Base-by-base conservation (phyloP, 352 stramenopile species). In the Pythium utonaiense region DNA sequence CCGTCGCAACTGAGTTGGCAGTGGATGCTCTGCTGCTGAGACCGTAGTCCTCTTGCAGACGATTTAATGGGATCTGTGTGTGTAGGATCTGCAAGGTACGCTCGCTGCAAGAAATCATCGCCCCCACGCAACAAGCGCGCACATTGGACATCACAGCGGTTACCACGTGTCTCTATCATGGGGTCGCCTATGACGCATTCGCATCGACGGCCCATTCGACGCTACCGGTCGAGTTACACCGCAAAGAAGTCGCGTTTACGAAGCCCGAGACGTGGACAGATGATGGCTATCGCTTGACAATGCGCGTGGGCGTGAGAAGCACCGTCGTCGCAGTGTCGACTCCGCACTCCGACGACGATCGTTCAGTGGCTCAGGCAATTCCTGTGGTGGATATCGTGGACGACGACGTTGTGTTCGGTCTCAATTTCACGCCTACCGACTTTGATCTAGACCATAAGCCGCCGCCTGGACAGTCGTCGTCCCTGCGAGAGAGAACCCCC, bases 381-480 rank as follows among this genome's bases (percentile, higher is more conserved):
- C 42, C 54, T 3, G 9, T 61, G 4, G 54, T 45, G 17, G 54
- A 53, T 9, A 22, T 61, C 24, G 24, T 30, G 2, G 54, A 61
- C 13, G 54, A 61, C n/a, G 54, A 61, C 54, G 42, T 61, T 6
- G 42, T 61, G 3, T 54, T 61, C 24, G 31, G 41, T 2, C 42
- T 61, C 54, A 41, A 53, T 21, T 54, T 61, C 30, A 48, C 40
- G 33, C 34, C 21, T 17, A 41, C 28, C 17, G 14, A 36, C 21
- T 16, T 24, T 1, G 34, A 19, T 31, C 25, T 61, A 7, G 28
- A 51, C n/a, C 42, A 40, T 30, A 31, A 21, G 12, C 28, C 13
- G 28, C 28, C 22, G 0, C 1, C 6, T 17, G 3, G 3, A 12
- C 25, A 19, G 19, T 33, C 28, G 28, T 33, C 28, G 9, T 3